These are phyloP conservation scores for Collybia sp. DNA, from an alignment of 768 basidiomycete genomes.

Conservation along the genomic window DNA sequence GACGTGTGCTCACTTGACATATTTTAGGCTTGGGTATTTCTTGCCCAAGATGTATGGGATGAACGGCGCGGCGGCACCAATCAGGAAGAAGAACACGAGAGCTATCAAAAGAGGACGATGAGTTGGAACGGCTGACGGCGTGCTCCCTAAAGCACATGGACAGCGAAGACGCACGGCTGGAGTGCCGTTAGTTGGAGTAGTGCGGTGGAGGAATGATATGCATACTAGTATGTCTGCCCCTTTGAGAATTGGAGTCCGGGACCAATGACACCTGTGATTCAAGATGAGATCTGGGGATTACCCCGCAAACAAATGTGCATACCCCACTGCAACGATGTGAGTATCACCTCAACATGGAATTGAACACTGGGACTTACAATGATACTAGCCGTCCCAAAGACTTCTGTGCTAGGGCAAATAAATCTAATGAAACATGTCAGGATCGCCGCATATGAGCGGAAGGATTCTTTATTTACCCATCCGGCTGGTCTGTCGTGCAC, in stretches of 20 bases:
- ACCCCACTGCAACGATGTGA: slow-evolving; percentile 15
- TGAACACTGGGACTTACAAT: slow-evolving; percentile 35
- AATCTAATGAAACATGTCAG: slow-evolving; percentile 25
- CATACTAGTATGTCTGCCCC: slow-evolving; percentile 53
- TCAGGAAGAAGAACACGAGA: slow-evolving; percentile 65
- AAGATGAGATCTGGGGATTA: not conserved
- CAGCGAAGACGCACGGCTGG: slow-evolving; percentile 2
- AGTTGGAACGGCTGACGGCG: not conserved
- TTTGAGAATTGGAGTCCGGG: slow-evolving; percentile 50
- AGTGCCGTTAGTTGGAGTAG: not conserved
- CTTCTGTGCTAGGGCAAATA: slow-evolving; percentile 46
- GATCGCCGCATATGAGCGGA: not conserved
- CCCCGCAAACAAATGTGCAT: not conserved
- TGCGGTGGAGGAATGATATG: not conserved
- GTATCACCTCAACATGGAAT: slow-evolving; percentile 3
- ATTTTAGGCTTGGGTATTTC: slow-evolving; percentile 58
- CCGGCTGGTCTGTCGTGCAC: slow-evolving; percentile 38
- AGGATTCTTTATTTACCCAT: slow-evolving; percentile 24
- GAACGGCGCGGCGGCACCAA: slow-evolving; percentile 58
- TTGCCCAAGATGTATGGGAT: slow-evolving; percentile 53
- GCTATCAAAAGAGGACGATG: slow-evolving; percentile 19
- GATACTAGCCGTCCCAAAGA: slow-evolving; percentile 53
- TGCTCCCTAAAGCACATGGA: not conserved
- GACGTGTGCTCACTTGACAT: slow-evolving; percentile 46
- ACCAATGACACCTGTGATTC: slow-evolving; percentile 53